A percentile compares a stretch with the other conserved stretches of the same genome.
phyloP scores from a whole-genome alignment of 2,329 filamentous ascomycete species.

The Chaetomium strumarium region DNA sequence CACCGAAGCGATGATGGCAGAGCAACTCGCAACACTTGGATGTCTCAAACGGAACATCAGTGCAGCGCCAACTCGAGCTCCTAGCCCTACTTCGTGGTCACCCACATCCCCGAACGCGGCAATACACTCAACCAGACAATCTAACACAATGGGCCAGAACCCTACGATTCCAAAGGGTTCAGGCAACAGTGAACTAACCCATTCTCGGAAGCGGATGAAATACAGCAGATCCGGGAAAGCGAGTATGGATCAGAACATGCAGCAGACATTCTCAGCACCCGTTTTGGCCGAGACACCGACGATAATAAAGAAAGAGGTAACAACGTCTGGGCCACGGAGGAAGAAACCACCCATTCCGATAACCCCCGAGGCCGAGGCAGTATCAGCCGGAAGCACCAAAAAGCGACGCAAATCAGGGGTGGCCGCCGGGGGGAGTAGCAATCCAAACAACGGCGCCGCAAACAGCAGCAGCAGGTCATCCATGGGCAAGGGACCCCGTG shows the following conservation, averaged over 20 bases:
- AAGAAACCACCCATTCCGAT: background rate
- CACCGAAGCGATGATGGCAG: constrained; percentile 49
- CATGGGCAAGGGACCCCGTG: constrained; percentile 47
- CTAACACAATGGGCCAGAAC: background rate
- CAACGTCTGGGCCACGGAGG: background rate
- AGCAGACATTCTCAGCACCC: background rate
- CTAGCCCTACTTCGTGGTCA: constrained; percentile 42
- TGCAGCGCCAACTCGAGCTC: constrained; percentile 52
- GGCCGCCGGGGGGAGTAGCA: background rate
- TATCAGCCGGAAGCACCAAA: background rate
- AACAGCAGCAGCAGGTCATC: constrained; percentile 21
- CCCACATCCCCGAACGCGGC: constrained; percentile 21
- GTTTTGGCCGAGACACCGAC: too few relatives aligned
- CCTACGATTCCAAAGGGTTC: background rate
- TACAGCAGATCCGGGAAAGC: background rate
- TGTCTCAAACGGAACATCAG: constrained; percentile 54
- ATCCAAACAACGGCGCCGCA: background rate
- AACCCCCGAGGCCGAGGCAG: constrained; percentile 1
- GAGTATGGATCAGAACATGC: background rate
- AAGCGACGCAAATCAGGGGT: background rate
- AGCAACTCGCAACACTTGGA: constrained; percentile 50
- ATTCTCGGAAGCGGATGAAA: too few relatives aligned
- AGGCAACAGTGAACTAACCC: too few relatives aligned
- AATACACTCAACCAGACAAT: background rate
- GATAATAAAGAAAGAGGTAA: too few relatives aligned